Conservation (phyloP, 2,329 filamentous ascomycete species). For the Alternaria solani region DNA sequence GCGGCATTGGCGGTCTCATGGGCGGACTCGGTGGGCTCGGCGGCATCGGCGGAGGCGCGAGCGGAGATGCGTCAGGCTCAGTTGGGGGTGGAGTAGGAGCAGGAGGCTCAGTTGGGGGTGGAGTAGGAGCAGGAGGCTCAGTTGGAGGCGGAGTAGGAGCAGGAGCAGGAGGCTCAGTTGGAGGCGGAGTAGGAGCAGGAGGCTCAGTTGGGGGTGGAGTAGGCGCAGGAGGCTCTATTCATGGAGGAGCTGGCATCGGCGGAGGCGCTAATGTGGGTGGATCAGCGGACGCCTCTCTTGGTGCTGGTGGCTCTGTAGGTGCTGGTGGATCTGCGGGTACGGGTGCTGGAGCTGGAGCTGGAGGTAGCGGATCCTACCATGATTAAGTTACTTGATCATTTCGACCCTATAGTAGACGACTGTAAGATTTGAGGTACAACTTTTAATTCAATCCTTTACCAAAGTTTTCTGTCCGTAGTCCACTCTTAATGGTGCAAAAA, state of each 20-base stretch:
- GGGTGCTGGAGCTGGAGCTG: not conserved
- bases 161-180: not conserved
- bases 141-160: not conserved
- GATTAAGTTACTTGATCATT: not conserved
- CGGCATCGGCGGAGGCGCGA: not conserved
- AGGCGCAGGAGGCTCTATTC: no score
- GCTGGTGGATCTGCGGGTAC: not conserved
- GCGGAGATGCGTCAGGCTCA: not conserved
- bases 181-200: not conserved
- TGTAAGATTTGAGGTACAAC: not conserved
- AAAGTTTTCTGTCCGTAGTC: no score
- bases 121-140: not conserved
- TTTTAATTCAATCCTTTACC: not conserved
- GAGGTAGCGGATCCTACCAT: not conserved
- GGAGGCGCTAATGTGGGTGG: slow-evolving; percentile 1
- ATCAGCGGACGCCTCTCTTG: not conserved
- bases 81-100: not conserved
- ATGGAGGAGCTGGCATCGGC: not conserved
- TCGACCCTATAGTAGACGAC: not conserved
- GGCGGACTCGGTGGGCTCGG: not conserved
- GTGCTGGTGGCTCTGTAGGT: not conserved
- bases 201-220: not conserved
- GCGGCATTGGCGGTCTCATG: not conserved
- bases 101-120: not conserved
- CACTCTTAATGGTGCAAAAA: no score